Evolutionary conservation across 2,329 filamentous ascomycete species (phyloP), one percentile per base, ranked within the genome.

Genomic region (Colletotrichum sp.): DNA sequence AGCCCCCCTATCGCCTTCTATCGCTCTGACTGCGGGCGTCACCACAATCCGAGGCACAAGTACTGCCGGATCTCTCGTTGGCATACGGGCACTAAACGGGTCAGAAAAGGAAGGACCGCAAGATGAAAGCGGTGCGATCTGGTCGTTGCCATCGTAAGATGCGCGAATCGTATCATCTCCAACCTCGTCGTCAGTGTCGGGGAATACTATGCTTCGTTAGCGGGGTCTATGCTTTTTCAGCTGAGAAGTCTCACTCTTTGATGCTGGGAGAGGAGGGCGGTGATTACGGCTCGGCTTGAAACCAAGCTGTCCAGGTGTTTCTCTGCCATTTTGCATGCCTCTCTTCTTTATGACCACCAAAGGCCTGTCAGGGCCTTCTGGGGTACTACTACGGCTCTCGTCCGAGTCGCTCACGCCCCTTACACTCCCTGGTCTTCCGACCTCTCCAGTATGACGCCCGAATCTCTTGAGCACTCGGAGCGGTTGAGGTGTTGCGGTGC

Each of bases 401-500:
- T 83, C 75, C 2, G 81, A 84, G 16, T 69, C 69, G 74, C 81
- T 83, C 49, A 63, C 76, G 15, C 59, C 77, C 32, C 75, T 77
- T 32, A 67, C 30, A 16, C 39, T 80, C 71, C 79, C 78, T 79
- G 69, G 74, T 71, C 55, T 28, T 77, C 66, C 18, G 59, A 44
- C 16, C 32, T 57, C 39, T 73, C 64, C 44, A 65, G 26, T 12
- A 44, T 59, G n/a, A 69, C 60, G 8, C 75, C 67, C 72, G 77
- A 76, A 21, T 79, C 83, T 83, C 80, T 90, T 92, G 79, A 87
- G 81, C 79, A 92, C 89, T 55, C 88, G 87, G 39, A 91, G 81
- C 13, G 90, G 90, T 36, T 84, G 84, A 21, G 89, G 87, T 72
- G 81, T 80, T 79, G 82, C 83, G 26, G 36, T 28, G 21, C 16